Conservation (phyloP, 2,329 filamentous ascomycete genomes). For the Epicoccum nigrum region DNA sequence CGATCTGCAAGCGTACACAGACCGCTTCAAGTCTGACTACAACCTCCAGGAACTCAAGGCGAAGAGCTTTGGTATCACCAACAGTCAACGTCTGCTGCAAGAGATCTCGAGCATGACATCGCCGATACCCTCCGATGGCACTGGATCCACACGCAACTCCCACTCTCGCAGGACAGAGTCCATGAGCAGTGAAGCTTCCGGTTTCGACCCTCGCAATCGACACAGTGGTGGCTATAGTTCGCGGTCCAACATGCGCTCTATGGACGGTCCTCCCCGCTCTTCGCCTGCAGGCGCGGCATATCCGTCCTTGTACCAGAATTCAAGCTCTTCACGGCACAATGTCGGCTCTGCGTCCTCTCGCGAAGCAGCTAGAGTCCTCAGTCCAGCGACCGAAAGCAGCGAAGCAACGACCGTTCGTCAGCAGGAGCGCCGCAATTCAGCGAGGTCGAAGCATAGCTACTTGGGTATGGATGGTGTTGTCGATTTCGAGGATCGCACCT, state of each 20-base stretch:
- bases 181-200: slow-evolving; percentile 47
- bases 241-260: slow-evolving; percentile 31
- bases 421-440: slow-evolving; percentile 30
- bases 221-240: slow-evolving; percentile 68
- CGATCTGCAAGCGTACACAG: slow-evolving; percentile 74
- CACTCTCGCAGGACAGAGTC: slow-evolving; percentile 53
- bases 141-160: slow-evolving; percentile 49
- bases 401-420: slow-evolving; percentile 33
- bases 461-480: slow-evolving; percentile 37
- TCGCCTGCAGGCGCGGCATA: slow-evolving; percentile 34
- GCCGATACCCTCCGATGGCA: slow-evolving; percentile 53
- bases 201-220: slow-evolving; percentile 53
- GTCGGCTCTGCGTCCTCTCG: slow-evolving; percentile 26
- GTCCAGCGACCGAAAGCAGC: slow-evolving; percentile 37
- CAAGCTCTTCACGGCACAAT: slow-evolving; percentile 21
- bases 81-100: slow-evolving; percentile 60
- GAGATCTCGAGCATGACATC: slow-evolving; percentile 66
- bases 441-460: slow-evolving; percentile 30
- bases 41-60: slow-evolving; percentile 72
- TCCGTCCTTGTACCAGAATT: slow-evolving; percentile 28
- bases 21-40: slow-evolving; percentile 79
- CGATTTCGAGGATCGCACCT: slow-evolving; percentile 30
- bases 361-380: slow-evolving; percentile 34
- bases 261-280: slow-evolving; percentile 39
- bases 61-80: slow-evolving; percentile 77